A percentile compares a stretch with the other conserved stretches of the same genome.
Conservation (phyloP, 352 stramenopile genomes). For the Aphanomyces cochlioides region DNA sequence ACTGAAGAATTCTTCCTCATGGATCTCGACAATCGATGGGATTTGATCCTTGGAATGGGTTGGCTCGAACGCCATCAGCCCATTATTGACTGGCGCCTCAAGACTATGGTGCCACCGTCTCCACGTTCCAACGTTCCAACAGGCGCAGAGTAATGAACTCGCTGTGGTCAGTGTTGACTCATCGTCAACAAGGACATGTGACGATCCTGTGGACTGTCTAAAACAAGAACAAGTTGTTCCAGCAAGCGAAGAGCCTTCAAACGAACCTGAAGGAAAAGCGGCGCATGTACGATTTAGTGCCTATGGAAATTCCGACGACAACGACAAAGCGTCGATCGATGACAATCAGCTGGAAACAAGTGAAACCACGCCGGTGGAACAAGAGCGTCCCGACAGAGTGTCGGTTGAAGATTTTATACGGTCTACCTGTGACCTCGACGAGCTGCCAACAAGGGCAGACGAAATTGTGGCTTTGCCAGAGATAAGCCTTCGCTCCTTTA, state of each 20-base stretch:
- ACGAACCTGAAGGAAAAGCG: too few relatives aligned
- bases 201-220: too few relatives aligned
- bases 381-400: too few relatives aligned
- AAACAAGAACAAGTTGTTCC: too few relatives aligned
- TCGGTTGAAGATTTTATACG: background rate
- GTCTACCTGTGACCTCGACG: background rate
- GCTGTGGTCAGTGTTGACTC: background rate
- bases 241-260: too few relatives aligned
- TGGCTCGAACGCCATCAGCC: constrained; percentile 36
- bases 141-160: background rate
- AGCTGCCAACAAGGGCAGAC: background rate
- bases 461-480: background rate
- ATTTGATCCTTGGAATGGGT: constrained; percentile 38
- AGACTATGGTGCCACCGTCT: constrained; percentile 31
- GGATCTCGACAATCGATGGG: constrained; percentile 33
- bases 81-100: constrained; percentile 24
- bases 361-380: too few relatives aligned
- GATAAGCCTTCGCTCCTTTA: background rate
- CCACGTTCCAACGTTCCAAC: constrained; percentile 4
- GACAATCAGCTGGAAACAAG: too few relatives aligned
- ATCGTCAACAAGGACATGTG: too few relatives aligned
- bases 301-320: too few relatives aligned
- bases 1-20: constrained; percentile 38
- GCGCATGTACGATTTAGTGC: too few relatives aligned
- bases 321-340: too few relatives aligned